Conservation (phyloP, 2,329 filamentous ascomycete species). For the Triangularia setosa region DNA sequence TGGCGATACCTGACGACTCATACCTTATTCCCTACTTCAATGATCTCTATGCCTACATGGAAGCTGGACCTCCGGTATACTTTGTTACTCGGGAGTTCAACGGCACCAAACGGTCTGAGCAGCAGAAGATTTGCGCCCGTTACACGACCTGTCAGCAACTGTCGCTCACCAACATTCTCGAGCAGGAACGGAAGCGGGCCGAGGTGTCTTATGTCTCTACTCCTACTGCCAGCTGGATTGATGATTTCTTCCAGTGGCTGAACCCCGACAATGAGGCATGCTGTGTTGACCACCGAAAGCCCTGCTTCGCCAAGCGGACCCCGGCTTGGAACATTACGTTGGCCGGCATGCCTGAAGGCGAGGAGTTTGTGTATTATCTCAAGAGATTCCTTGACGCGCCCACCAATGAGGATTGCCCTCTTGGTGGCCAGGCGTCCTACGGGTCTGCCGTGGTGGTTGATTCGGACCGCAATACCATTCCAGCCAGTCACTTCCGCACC, state of each 20-base stretch:
- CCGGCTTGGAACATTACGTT: conserved; percentile 89
- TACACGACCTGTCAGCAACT: conserved; percentile 84
- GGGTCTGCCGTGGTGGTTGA: conserved; percentile 79
- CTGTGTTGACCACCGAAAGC: conserved; percentile 65
- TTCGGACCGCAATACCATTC: conserved; percentile 59
- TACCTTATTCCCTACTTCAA: conserved; percentile 97
- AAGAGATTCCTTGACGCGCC: conserved; percentile 77
- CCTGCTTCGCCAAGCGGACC: conserved; percentile 74
- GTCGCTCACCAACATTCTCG: conserved; percentile 84
- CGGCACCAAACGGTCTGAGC: conserved; percentile 67
- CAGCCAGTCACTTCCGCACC: conserved; percentile 87
- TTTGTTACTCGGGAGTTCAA: conserved; percentile 86
- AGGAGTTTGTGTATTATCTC: conserved; percentile 87
- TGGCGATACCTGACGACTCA: conserved; percentile 88
- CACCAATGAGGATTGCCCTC: conserved; percentile 77
- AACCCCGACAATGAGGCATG: conserved; percentile 74
- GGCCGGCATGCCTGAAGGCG: conserved; percentile 83
- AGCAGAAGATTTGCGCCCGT: conserved; percentile 83
- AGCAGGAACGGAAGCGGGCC: conserved; percentile 88
- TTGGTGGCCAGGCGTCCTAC: conserved; percentile 86
- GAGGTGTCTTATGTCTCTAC: conserved; percentile 84
- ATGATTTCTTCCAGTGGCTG: conserved; percentile 96
- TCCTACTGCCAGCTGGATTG: conserved; percentile 90
- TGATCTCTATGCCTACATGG: conserved; percentile 89
- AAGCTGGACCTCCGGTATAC: conserved; percentile 89